A percentile compares a stretch with the other conserved stretches of the same genome.
phyloP scores from a whole-genome alignment of 202 grass and related monocot species.

The Digitaria exilis region DNA sequence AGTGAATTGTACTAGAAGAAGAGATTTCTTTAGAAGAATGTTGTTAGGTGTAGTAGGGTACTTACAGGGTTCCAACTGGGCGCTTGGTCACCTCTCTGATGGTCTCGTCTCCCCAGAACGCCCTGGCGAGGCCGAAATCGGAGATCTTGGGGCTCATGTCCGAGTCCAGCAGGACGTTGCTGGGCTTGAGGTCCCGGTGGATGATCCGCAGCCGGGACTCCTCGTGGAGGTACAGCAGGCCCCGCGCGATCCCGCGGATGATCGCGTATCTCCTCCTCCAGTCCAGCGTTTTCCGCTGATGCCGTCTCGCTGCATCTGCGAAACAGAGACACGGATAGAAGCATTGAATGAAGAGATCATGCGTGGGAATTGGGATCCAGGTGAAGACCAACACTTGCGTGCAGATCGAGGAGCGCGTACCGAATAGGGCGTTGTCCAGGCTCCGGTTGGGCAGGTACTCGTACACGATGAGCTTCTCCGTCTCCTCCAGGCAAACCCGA shows the following conservation, averaged over 20 bases:
- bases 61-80: conserved; percentile 39
- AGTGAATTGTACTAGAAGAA: no score
- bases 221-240: conserved; percentile 43
- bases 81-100: conserved; percentile 30
- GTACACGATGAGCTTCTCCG: conserved; percentile 34
- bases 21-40: no score
- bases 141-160: conserved; percentile 45
- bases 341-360: neutral
- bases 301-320: neutral
- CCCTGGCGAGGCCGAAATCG: conserved; percentile 41
- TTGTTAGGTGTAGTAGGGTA: no score
- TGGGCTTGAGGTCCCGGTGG: conserved; percentile 47
- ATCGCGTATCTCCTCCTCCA: conserved; percentile 23
- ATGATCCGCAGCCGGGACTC: conserved; percentile 36
- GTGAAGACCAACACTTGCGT: neutral
- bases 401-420: neutral
- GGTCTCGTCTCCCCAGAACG: conserved; percentile 26
- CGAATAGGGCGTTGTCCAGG: conserved; percentile 27
- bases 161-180: conserved; percentile 32
- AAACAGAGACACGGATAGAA: neutral
- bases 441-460: conserved; percentile 46
- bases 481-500: conserved; percentile 34
- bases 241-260: conserved; percentile 16
- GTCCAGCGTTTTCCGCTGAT: conserved; percentile 2
- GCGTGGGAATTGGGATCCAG: no score